A percentile compares a stretch with the other conserved stretches of the same genome.
Evolutionary conservation across 805 yeast species (phyloP).

Genomic region (Candida taoyuanica): DNA sequence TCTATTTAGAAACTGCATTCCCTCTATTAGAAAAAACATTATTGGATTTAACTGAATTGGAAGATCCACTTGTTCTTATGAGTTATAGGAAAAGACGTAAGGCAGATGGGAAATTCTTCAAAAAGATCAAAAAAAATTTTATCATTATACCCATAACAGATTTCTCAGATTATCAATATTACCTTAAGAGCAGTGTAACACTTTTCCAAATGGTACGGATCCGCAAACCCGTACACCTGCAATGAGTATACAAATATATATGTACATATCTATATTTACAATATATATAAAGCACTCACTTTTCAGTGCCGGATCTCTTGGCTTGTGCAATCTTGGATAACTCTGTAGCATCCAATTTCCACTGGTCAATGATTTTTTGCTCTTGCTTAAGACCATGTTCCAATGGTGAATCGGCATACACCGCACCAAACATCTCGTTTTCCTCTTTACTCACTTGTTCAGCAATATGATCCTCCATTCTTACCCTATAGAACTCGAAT

Average conservation of each 20-base stretch:
- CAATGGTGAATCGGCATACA: constrained; percentile 55
- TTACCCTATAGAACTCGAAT: constrained; percentile 78
- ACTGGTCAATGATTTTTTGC: constrained; percentile 61
- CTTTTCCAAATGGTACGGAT: constrained; percentile 35
- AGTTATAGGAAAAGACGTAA: constrained; percentile 51
- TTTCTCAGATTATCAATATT: constrained; percentile 33
- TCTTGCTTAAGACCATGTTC: constrained; percentile 70
- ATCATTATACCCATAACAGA: constrained; percentile 29
- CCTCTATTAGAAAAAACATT: constrained; percentile 47
- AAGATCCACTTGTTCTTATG: constrained; percentile 43
- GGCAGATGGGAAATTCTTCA: constrained; percentile 32
- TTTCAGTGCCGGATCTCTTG: constrained; percentile 14
- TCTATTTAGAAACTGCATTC: constrained; percentile 50
- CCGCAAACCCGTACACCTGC: neutral
- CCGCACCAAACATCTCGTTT: constrained; percentile 78
- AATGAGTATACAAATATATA: constrained; percentile 1
- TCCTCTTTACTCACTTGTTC: constrained; percentile 74
- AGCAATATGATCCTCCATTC: constrained; percentile 80
- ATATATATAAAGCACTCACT: too few relatives aligned
- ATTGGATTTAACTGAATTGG: constrained; percentile 36
- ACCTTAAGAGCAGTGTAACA: constrained; percentile 36
- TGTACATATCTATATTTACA: neutral
- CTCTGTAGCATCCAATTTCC: constrained; percentile 68
- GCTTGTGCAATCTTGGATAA: constrained; percentile 38
- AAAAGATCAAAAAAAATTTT: constrained; percentile 31